Evolutionary conservation across 179 eudicot species (phyloP).

Genomic region (Camellia oleifera): DNA sequence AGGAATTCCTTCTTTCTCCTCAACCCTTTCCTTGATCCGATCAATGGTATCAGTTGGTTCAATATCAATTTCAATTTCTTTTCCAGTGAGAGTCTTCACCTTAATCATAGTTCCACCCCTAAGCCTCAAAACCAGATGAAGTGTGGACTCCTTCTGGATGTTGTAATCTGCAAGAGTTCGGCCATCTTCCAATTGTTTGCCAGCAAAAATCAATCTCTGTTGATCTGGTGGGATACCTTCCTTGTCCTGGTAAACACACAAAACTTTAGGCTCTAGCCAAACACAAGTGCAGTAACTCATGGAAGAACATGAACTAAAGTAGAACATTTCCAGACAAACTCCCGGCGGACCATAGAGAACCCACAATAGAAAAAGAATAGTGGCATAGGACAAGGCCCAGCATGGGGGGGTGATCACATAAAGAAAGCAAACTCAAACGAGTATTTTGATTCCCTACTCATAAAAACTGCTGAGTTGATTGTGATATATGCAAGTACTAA

Average conservation of each 20-base stretch:
- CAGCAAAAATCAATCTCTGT: slow-evolving; percentile 35
- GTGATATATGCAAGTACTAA: background rate
- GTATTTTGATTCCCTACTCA: background rate
- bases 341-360: background rate
- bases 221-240: slow-evolving; percentile 36
- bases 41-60: slow-evolving; percentile 44
- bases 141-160: slow-evolving; percentile 37
- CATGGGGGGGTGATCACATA: background rate
- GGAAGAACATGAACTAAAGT: background rate
- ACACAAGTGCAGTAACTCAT: background rate
- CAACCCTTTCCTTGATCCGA: slow-evolving; percentile 40
- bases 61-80: slow-evolving; percentile 36
- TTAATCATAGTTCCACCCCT: slow-evolving; percentile 40
- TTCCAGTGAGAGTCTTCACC: slow-evolving; percentile 40
- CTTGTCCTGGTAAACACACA: slow-evolving; percentile 26
- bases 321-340: background rate
- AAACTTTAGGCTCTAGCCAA: background rate
- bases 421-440: background rate
- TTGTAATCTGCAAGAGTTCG: slow-evolving; percentile 36
- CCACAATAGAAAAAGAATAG: background rate
- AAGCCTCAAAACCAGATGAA: slow-evolving; percentile 32
- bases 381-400: background rate
- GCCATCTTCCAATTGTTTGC: slow-evolving; percentile 37
- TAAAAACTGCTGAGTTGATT: background rate
- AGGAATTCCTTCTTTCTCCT: slow-evolving; percentile 45